Percentiles rank a stretch among this genome's conserved stretches.
phyloP scores from a whole-genome alignment of 2,329 filamentous ascomycete species.

The Fusarium sp. region DNA sequence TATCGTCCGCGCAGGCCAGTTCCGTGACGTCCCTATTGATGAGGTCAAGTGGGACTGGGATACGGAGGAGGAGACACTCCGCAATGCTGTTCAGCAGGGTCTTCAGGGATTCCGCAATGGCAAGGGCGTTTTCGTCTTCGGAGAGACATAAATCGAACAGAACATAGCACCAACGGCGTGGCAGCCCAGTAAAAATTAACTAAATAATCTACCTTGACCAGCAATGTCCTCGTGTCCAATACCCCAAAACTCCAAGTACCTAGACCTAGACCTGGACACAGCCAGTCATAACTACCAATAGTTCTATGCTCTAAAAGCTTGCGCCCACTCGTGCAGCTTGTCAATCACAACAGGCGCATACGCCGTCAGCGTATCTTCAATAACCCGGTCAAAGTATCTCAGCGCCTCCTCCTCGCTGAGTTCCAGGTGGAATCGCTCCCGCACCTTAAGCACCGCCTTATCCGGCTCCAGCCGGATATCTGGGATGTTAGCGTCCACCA shows the following conservation, averaged over 20 bases:
- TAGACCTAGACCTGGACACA: background rate
- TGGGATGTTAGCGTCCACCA: constrained; percentile 97
- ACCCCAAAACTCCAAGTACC: constrained; percentile 13
- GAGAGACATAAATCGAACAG: constrained; percentile 56
- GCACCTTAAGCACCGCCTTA: constrained; percentile 92
- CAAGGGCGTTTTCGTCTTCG: constrained; percentile 89
- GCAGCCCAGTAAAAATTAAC: background rate
- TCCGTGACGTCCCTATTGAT: constrained; percentile 83
- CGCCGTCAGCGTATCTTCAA: constrained; percentile 88
- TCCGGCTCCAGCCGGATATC: constrained; percentile 93
- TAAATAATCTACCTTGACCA: background rate
- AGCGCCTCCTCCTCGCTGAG: constrained; percentile 92
- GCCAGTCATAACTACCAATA: background rate
- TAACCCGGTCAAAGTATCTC: constrained; percentile 83
- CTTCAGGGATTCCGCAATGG: constrained; percentile 83
- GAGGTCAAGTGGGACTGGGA: constrained; percentile 84
- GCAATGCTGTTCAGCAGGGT: constrained; percentile 79
- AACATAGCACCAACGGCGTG: background rate
- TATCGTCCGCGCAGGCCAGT: constrained; percentile 75
- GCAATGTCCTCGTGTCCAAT: background rate
- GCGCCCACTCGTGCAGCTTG: constrained; percentile 89
- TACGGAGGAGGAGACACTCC: constrained; percentile 73
- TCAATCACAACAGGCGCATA: constrained; percentile 95
- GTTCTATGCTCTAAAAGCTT: constrained; percentile 78
- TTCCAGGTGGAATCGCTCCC: constrained; percentile 92